phyloP scores from a whole-genome alignment of 306 rosid species.

The Abrus precatorius region DNA sequence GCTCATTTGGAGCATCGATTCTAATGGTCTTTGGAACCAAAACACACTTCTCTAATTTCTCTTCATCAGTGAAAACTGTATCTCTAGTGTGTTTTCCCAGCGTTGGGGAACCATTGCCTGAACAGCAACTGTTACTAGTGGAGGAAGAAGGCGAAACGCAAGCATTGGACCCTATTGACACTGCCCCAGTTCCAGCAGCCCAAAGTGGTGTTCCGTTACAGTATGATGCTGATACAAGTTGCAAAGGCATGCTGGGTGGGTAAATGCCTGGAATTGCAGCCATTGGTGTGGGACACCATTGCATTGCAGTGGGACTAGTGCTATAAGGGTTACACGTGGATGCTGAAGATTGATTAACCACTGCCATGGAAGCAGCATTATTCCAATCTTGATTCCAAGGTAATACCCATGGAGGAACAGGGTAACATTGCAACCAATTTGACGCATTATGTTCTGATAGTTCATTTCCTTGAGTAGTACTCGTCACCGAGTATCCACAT shows the following conservation, averaged over 20 bases:
- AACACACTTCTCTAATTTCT: constrained; percentile 53
- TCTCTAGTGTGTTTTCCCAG: constrained; percentile 75
- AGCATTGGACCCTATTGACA: constrained; percentile 54
- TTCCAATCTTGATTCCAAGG: constrained; percentile 61
- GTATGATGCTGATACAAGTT: constrained; percentile 57
- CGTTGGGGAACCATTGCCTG: constrained; percentile 55
- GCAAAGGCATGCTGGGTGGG: constrained; percentile 60
- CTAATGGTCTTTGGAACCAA: constrained; percentile 62
- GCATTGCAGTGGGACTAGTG: constrained; percentile 50
- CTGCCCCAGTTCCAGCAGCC: constrained; percentile 48
- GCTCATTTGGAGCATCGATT: constrained; percentile 57
- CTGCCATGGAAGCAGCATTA: constrained; percentile 44
- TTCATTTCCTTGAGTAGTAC: constrained; percentile 50
- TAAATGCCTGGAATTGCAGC: constrained; percentile 61
- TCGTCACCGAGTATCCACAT: constrained; percentile 53
- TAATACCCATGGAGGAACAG: constrained; percentile 59
- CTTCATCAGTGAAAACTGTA: constrained; percentile 48
- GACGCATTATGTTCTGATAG: constrained; percentile 47
- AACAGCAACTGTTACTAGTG: constrained; percentile 56
- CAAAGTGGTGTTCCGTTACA: constrained; percentile 60
- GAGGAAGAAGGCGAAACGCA: constrained; percentile 60
- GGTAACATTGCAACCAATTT: constrained; percentile 53
- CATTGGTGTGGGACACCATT: constrained; percentile 59
- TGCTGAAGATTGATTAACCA: constrained; percentile 44
- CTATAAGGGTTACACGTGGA: constrained; percentile 32